These are phyloP conservation scores for Heterobasidion parviporum DNA, from an alignment of 1,284 basidiomycete species.

Conservation along the genomic window DNA sequence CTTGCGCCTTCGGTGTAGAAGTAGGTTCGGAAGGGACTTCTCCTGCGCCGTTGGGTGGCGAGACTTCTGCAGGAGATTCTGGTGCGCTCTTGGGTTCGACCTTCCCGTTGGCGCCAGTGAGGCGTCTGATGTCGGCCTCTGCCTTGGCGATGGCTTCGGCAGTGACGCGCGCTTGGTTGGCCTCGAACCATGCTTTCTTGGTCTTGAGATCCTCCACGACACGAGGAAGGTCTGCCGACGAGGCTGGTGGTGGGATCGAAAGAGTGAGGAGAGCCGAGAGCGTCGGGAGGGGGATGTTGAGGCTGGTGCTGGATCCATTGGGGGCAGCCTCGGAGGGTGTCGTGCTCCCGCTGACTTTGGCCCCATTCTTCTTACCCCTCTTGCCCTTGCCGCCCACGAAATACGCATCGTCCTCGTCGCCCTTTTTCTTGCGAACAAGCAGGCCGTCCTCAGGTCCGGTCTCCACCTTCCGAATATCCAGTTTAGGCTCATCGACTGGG, in stretches of 20 bases:
- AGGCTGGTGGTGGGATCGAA: conserved; percentile 86
- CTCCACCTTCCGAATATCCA: conserved; percentile 84
- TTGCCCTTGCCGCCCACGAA: conserved; percentile 67
- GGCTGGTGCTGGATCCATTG: conserved; percentile 22
- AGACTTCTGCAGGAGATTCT: conserved; percentile 15
- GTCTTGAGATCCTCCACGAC: conserved; percentile 87
- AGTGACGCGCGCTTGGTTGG: conserved; percentile 62
- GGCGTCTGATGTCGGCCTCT: conserved; percentile 70
- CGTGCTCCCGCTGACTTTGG: conserved; percentile 33
- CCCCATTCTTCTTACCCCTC: conserved; percentile 59
- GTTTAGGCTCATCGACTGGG: conserved; percentile 69
- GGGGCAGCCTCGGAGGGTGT: conserved; percentile 27
- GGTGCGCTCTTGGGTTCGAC: neutral
- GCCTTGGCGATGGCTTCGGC: conserved; percentile 72
- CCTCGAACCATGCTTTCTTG: conserved; percentile 93
- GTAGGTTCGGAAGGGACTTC: conserved; percentile 43
- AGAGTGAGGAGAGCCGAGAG: conserved; percentile 83
- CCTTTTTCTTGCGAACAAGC: conserved; percentile 87
- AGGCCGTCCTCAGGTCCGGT: conserved; percentile 58
- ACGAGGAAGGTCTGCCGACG: conserved; percentile 71
- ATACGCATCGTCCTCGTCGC: conserved; percentile 77
- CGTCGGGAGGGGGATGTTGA: conserved; percentile 82
- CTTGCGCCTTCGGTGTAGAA: conserved; percentile 30
- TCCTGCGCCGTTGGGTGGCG: conserved; percentile 34
- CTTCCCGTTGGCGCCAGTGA: conserved; percentile 39